A percentile compares a stretch with the other conserved stretches of the same genome.
Conservation (phyloP, 148 eudicot genomes). For the Chenopodium suecicum region DNA sequence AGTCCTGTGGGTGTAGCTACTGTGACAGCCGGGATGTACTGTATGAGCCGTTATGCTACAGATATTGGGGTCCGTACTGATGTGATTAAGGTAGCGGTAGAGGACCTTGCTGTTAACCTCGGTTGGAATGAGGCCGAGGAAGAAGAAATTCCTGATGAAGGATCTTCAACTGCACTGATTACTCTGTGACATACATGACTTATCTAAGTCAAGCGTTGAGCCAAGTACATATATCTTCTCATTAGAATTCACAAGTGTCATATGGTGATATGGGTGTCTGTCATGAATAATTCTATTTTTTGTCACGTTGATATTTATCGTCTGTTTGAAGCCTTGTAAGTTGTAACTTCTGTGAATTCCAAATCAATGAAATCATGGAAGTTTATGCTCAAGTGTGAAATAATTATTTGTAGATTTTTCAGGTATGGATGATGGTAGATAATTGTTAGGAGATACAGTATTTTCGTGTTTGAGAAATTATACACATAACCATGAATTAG, state of each 20-base stretch:
- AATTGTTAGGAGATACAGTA: too few relatives aligned
- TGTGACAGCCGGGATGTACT: constrained; percentile 90
- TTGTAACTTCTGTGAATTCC: neutral
- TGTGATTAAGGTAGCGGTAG: constrained; percentile 86
- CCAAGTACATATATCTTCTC: constrained; percentile 32
- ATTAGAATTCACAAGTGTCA: neutral
- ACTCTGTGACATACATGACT: constrained; percentile 22
- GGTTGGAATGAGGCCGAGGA: constrained; percentile 48
- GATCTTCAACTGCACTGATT: constrained; percentile 27
- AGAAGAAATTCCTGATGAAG: constrained; percentile 30
- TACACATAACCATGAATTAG: too few relatives aligned
- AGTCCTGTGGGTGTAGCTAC: constrained; percentile 92
- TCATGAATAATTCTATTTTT: constrained; percentile 13
- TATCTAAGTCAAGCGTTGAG: neutral
- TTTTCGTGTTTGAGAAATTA: too few relatives aligned
- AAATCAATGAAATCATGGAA: constrained; percentile 10
- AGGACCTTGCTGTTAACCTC: constrained; percentile 73
- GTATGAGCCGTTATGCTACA: constrained; percentile 90
- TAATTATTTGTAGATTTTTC: neutral
- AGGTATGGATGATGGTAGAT: neutral
- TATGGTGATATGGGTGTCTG: constrained; percentile 2
- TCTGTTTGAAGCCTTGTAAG: neutral
- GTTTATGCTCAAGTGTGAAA: constrained; percentile 2
- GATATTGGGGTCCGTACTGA: constrained; percentile 95
- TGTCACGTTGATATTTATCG: constrained; percentile 5